Base-by-base conservation (phyloP, 2,329 filamentous ascomycete species). In the Phaeosphaeria sp. region DNA sequence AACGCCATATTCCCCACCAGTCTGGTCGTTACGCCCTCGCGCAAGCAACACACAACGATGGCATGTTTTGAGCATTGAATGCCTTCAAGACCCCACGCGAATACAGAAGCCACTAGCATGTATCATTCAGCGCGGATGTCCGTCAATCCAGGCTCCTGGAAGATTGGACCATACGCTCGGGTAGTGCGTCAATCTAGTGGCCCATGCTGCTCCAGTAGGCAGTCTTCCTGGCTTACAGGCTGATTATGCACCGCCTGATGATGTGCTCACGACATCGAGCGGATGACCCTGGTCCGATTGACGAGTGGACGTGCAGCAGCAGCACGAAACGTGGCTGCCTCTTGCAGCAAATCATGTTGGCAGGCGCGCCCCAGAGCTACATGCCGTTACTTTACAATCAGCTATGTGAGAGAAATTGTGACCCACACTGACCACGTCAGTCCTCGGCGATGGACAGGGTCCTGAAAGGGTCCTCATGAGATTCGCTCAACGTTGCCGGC, bases 371-470 rank as follows among this genome's bases (percentile, higher is more conserved):
- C 52, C 23, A 55, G 53, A 58, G 58, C 55, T 56, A 55, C 54
- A 47, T 66, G 59, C 59, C 61, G 63, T 65, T 63, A 64, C 67
- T 69, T 65, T 68, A 69, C 54, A 53, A 30, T 51, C 63, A 50
- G 51, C 57, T 60, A 67, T 54, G 66, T 65, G 59, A 69, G 61
- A 58, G 60, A 58, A 61, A 67, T 65, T 59, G 64, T 72, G 71
- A 69, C 65, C 59, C 62, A 59, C 60, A 46, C 25, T 52, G 50
- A 62, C 54, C 57, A 60, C 48, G 53, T 64, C 59, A 64, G 52
- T 51, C 62, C 63, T 73, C 68, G 68, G 65, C 62, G 62, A 55
- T 41, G 65, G 56, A 58, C 64, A 62, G 64, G 61, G 52, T 46
- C 47, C 53, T 47, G 43, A 36, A 23, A 52, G 48, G 46, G 41